These are phyloP conservation scores for Colletotrichum camelliae DNA, from an alignment of 2,329 filamentous ascomycete genomes.

Conservation along the genomic window DNA sequence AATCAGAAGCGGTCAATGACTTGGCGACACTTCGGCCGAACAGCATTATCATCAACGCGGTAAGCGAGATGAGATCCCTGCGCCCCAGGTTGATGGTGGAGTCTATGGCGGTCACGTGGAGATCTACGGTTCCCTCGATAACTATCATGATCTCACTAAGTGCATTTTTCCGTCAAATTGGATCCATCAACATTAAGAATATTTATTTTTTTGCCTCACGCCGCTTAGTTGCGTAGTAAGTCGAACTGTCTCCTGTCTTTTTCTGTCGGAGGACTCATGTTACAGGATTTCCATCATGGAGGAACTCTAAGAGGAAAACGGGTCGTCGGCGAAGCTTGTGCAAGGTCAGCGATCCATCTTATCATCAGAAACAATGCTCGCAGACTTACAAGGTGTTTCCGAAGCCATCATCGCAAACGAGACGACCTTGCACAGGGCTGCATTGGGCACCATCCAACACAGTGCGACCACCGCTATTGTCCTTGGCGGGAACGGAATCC, in stretches of 20 bases:
- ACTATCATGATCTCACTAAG: background rate
- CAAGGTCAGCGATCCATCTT: background rate
- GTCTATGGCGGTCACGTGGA: background rate
- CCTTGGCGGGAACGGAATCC: slow-evolving; percentile 1
- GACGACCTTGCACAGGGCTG: slow-evolving; percentile 8
- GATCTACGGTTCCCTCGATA: background rate
- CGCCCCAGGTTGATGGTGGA: background rate
- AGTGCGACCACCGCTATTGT: background rate
- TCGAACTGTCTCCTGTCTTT: background rate
- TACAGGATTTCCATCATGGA: background rate
- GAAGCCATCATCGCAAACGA: slow-evolving; percentile 6
- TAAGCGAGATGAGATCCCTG: background rate
- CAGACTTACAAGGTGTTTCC: slow-evolving; percentile 9
- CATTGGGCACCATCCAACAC: slow-evolving; percentile 7
- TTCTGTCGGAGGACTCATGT: accelerated
- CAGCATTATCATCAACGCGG: background rate
- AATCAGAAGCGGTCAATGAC: background rate
- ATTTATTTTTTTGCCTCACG: background rate
- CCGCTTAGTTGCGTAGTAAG: background rate
- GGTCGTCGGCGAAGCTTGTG: slow-evolving; percentile 7
- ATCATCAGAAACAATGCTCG: background rate
- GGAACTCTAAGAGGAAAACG: background rate
- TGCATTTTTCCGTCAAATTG: background rate
- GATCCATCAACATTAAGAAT: background rate
- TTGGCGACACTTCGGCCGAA: background rate